Base-by-base conservation (phyloP, 371 early-diverging fungal genomes). In the Mortierella sp. region DNA sequence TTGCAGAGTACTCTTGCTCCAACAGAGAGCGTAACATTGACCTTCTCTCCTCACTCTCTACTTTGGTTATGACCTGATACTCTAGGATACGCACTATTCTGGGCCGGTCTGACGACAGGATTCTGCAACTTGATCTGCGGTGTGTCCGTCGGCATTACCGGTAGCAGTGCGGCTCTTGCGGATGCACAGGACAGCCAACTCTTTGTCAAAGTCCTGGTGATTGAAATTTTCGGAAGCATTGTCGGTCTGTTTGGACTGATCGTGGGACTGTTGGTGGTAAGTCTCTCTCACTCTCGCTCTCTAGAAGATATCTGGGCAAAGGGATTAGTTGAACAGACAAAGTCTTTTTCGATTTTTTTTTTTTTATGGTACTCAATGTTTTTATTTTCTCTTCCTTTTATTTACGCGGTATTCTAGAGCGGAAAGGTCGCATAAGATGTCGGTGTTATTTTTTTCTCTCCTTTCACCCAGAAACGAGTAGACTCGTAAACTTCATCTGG, bases 171-270 rank as follows among this genome's bases (percentile, higher is more conserved):
- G 52, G 98, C 97, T 15, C 82, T 98, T 19, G 98, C 98, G 18
- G 99, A 99, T 82, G 98, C 99, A 43, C 96, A 97, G 66, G 96
- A 99, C 82, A 87, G 92, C 47, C 90, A 92, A 72, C 84, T 99
- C 52, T 99, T 99, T 84, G 98, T 99, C 62, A 99, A 95, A 87
- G 94, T 96, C 26, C 86, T 99, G 44, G 95, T 99, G 47, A 93
- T 99, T 62, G 99, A 97, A 76, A 99, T 99, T 82, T 98, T 99
- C 74, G 99, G 97, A 23, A 93, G 93, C 58, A 95, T 97, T 56
- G 88, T 99, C 69, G 99, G 99, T 48, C 89, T 99, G 30, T 99
- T 99, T 84, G 99, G 99, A 12, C 87, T 97, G 51, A 96, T 97
- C 70, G 92, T 96, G 53, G 97, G 91, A 29, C 73, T 91, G 28